These are phyloP conservation scores for Aegilops umbellulata DNA, from an alignment of 176 grass and related monocot species.

Conservation along the genomic window DNA sequence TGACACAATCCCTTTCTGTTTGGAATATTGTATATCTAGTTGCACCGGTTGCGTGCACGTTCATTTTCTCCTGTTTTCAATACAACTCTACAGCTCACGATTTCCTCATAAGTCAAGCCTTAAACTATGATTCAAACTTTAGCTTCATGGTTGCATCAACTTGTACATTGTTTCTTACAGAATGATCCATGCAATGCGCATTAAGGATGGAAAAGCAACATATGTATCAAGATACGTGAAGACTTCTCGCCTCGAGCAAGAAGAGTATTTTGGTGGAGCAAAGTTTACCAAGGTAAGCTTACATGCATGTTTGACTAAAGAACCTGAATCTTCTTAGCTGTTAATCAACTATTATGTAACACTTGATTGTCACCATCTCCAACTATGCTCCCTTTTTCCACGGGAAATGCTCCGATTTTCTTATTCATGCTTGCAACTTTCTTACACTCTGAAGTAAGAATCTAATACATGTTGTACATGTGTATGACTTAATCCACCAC, in stretches of 20 bases:
- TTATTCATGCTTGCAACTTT: background rate
- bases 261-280: constrained; percentile 75
- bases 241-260: constrained; percentile 87
- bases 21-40: background rate
- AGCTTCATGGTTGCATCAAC: background rate
- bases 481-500: background rate
- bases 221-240: constrained; percentile 92
- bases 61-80: background rate
- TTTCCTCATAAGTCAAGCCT: background rate
- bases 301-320: background rate
- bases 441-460: background rate
- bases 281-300: constrained; percentile 77
- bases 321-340: background rate
- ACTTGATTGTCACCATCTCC: background rate
- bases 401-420: background rate
- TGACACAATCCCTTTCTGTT: constrained; percentile 5
- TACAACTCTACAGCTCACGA: background rate
- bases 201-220: constrained; percentile 87
- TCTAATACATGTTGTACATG: background rate
- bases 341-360: background rate
- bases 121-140: too few relatives aligned
- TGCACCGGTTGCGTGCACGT: background rate
- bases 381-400: background rate
- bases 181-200: constrained; percentile 89
- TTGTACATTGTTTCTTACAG: constrained; percentile 32